phyloP scores from a whole-genome alignment of 768 basidiomycete species.

The Stropharia rugosoannulata region DNA sequence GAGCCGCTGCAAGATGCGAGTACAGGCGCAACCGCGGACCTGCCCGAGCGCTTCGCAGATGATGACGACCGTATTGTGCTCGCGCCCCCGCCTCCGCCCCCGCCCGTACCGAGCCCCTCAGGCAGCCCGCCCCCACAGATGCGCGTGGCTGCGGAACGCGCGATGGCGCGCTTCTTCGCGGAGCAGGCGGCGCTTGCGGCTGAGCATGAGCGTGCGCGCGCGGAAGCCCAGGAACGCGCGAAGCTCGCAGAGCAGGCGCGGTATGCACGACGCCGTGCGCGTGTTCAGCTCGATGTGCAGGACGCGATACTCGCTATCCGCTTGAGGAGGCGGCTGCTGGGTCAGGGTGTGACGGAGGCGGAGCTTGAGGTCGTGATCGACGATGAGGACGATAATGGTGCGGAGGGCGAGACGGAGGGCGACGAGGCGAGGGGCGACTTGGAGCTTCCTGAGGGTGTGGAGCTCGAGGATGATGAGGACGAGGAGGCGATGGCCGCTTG shows the following conservation, averaged over 20 bases:
- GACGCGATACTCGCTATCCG: conserved; percentile 23
- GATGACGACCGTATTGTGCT: conserved; percentile 1
- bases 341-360: conserved; percentile 19
- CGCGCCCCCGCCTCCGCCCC: background rate
- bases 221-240: background rate
- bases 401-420: background rate
- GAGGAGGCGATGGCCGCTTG: conserved; percentile 8
- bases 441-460: background rate
- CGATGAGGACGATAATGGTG: background rate
- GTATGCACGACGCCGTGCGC: background rate
- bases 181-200: background rate
- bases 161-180: background rate
- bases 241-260: background rate
- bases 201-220: background rate
- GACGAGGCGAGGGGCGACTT: background rate
- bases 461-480: background rate
- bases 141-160: background rate
- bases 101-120: background rate
- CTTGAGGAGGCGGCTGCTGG: conserved; percentile 17
- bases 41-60: background rate
- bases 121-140: background rate
- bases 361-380: conserved; percentile 12
- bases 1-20: conserved; percentile 3
- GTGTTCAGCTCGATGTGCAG: conserved; percentile 21
- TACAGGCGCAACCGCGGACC: background rate